phyloP scores from a whole-genome alignment of 2,329 filamentous ascomycete genomes.

The Cordyceps javanica region DNA sequence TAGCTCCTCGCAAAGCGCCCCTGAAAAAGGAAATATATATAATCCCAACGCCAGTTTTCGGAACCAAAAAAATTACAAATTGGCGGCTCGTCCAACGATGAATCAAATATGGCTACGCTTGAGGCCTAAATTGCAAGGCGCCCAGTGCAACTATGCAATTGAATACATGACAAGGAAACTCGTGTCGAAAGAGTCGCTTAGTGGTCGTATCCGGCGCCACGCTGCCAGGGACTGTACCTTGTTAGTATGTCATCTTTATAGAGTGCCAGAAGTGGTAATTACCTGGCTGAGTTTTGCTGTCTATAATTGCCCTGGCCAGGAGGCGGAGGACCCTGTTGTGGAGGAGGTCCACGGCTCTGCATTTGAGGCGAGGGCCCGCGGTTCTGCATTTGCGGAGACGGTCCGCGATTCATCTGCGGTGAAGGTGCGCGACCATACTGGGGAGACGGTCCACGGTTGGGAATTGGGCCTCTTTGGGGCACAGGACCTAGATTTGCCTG shows the following conservation, averaged over 20 bases:
- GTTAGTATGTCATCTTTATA: conserved; percentile 14
- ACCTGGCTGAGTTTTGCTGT: conserved; percentile 36
- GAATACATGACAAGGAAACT: conserved; percentile 6
- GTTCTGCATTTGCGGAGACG: conserved; percentile 2
- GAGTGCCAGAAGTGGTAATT: conserved; percentile 13
- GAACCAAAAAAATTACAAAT: neutral
- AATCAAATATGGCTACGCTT: conserved; percentile 1
- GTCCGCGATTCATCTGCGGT: conserved; percentile 5
- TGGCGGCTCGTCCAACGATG: neutral
- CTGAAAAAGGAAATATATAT: too few relatives aligned
- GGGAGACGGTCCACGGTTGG: conserved; percentile 7
- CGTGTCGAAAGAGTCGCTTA: conserved; percentile 8
- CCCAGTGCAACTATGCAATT: neutral
- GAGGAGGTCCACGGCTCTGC: conserved; percentile 4
- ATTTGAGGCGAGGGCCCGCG: neutral
- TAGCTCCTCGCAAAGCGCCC: neutral
- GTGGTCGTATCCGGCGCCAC: conserved; percentile 39
- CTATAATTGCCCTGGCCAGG: conserved; percentile 21
- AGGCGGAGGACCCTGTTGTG: conserved; percentile 22
- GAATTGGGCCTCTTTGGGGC: conserved; percentile 5
- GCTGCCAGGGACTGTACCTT: conserved; percentile 36
- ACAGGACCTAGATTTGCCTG: conserved; percentile 14
- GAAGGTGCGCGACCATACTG: conserved; percentile 5
- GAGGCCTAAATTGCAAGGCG: neutral
- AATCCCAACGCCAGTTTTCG: neutral